Percentiles rank a stretch among this genome's conserved stretches.
Conservation (phyloP, 2,329 filamentous ascomycete genomes). For the Ceratocystis colombiana region DNA sequence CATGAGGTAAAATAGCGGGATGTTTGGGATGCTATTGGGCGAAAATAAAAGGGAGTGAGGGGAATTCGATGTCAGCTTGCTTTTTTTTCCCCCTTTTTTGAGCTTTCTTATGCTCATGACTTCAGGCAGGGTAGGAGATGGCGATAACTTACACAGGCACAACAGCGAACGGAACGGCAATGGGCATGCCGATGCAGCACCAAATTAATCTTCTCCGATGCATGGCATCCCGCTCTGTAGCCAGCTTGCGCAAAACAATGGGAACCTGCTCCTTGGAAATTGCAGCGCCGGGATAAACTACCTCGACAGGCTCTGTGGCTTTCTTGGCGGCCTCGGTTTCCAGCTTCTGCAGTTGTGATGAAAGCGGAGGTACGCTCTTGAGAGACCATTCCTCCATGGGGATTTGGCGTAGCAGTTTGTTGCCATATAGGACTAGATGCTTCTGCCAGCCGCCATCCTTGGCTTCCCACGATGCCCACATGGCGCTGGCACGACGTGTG, state of each 20-base stretch:
- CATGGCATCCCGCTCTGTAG: conserved; percentile 67
- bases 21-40: conserved; percentile 62
- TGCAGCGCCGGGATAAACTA: conserved; percentile 65
- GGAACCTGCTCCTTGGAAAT: conserved; percentile 55
- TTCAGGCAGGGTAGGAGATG: not conserved
- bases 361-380: conserved; percentile 83
- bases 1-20: conserved; percentile 92
- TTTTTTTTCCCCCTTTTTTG: not conserved
- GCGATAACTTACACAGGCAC: conserved; percentile 63
- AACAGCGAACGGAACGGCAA: conserved; percentile 70
- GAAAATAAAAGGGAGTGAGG: conserved; percentile 15
- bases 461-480: conserved; percentile 82
- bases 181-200: conserved; percentile 72
- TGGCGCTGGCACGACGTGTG: conserved; percentile 59
- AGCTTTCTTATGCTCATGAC: not conserved
- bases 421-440: conserved; percentile 74
- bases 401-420: conserved; percentile 73
- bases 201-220: conserved; percentile 69
- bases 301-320: conserved; percentile 43
- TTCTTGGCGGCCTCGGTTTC: conserved; percentile 30
- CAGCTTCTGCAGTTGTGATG: conserved; percentile 29
- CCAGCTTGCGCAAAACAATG: conserved; percentile 57
- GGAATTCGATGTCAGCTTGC: conserved; percentile 13
- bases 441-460: conserved; percentile 81
- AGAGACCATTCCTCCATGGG: conserved; percentile 97